Base-by-base conservation (phyloP, 2,329 filamentous ascomycete genomes). In the Monilinia polystroma region DNA sequence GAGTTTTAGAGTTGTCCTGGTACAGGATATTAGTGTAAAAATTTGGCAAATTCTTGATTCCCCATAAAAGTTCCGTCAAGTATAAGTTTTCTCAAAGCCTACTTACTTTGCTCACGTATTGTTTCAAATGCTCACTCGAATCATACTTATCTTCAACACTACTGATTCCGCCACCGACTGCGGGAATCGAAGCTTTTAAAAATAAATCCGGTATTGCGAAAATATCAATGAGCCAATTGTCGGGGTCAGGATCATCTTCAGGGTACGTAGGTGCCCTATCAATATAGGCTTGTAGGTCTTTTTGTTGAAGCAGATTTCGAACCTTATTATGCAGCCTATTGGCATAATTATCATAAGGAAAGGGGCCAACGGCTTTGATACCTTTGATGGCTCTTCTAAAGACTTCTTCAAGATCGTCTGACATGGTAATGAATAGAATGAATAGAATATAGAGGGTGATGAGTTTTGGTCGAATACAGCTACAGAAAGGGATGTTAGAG, bases 281-380 rank as follows among this genome's bases (percentile, higher is more conserved):
- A 20, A 55, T 38, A 35, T 55, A 38, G 26, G 32, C 7, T 54
- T 35, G 4, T 18, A 32, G 14, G 32, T 54, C 8, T 35, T 14
- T 8, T 12, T 32, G 26, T n/a, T 35, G 2, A 16, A 54, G 14
- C 10, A 8, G 1, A 8, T 14, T 16, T 55, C 53, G 53, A 38
- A 55, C 29, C 32, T 55, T 55, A 29, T 55, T 55, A 38, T 55
- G 53, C 20, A 55, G 53, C 26, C 53, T 14, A 38, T 55, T 55
- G 53, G 29, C 29, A 55, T 55, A 55, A n/a, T 38, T 7, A 32
- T n/a, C 29, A 29, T 35, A 55, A 11, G 20, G 16, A 7, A 55
- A 38, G 14, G 29, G 4, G 6, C 35, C 18, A 29, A n/a, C 53
- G 18, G 26, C 32, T 38, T 38, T 35, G 10, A 55, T n/a, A 38